Conservation (phyloP, 2,329 filamentous ascomycete genomes). For the Grosmannia clavigera region DNA sequence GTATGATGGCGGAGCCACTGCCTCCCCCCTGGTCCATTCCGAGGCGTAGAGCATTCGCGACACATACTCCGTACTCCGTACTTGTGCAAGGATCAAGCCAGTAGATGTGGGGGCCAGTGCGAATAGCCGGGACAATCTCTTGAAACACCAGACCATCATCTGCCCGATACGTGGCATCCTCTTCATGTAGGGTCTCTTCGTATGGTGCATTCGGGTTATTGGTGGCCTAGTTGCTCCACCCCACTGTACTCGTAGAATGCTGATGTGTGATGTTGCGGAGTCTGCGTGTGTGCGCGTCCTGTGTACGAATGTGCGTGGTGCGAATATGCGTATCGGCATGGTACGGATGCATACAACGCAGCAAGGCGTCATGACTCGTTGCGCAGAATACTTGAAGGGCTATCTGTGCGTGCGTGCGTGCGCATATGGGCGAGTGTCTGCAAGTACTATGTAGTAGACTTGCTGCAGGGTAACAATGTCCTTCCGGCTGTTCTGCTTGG, state of each 20-base stretch:
- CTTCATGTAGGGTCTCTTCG: neutral
- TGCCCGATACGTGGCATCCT: neutral
- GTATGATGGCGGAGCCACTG: neutral
- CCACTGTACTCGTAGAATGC: neutral
- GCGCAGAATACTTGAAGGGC: neutral
- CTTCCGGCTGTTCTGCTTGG: neutral
- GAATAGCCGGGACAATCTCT: neutral
- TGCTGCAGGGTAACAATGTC: neutral
- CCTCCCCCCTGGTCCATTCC: neutral
- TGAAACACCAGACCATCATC: neutral
- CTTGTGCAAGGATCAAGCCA: neutral
- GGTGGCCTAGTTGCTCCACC: neutral
- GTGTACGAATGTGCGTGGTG: neutral
- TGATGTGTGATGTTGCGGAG: neutral
- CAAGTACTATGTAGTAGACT: neutral
- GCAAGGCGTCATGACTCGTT: neutral
- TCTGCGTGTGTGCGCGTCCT: neutral
- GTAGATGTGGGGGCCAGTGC: neutral
- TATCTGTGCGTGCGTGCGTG: neutral
- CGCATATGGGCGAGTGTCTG: neutral
- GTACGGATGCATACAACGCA: neutral
- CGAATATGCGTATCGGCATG: neutral
- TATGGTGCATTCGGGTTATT: neutral
- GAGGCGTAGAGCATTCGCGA: neutral
- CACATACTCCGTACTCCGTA: neutral